phyloP scores from a whole-genome alignment of 352 stramenopile species.

The Stramenopiles sp. region DNA sequence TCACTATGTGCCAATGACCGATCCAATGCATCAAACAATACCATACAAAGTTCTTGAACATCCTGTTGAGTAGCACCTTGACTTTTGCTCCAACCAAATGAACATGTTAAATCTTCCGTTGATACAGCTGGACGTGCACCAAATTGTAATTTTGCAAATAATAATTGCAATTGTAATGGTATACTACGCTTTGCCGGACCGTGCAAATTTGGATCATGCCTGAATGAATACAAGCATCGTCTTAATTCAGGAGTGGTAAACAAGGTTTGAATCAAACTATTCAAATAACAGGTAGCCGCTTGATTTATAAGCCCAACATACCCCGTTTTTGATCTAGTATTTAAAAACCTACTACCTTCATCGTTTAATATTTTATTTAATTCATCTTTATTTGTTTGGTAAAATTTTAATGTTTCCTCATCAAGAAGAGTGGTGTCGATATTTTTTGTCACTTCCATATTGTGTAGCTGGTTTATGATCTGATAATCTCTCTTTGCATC shows the following conservation, averaged over 20 bases:
- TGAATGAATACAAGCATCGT: slow-evolving; percentile 35
- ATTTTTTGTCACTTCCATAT: too few relatives aligned
- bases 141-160: slow-evolving; percentile 65
- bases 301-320: slow-evolving; percentile 63
- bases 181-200: slow-evolving; percentile 18
- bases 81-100: slow-evolving; percentile 62
- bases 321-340: slow-evolving; percentile 9
- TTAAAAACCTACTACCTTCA: neutral
- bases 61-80: slow-evolving; percentile 72
- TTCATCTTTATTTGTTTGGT: neutral
- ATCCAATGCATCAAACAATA: slow-evolving; percentile 70
- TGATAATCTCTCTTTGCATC: too few relatives aligned
- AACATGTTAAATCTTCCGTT: slow-evolving; percentile 60
- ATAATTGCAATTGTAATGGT: slow-evolving; percentile 60
- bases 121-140: slow-evolving; percentile 35
- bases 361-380: neutral
- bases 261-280: slow-evolving; percentile 68
- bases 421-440: too few relatives aligned
- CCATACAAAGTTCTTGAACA: slow-evolving; percentile 62
- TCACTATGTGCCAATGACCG: slow-evolving; percentile 29
- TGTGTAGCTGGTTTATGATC: too few relatives aligned
- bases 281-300: slow-evolving; percentile 78
- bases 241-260: slow-evolving; percentile 66
- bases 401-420: too few relatives aligned
- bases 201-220: neutral